These are phyloP conservation scores for Backusella sp. DNA, from an alignment of 192 early-diverging fungal species.

Conservation along the genomic window DNA sequence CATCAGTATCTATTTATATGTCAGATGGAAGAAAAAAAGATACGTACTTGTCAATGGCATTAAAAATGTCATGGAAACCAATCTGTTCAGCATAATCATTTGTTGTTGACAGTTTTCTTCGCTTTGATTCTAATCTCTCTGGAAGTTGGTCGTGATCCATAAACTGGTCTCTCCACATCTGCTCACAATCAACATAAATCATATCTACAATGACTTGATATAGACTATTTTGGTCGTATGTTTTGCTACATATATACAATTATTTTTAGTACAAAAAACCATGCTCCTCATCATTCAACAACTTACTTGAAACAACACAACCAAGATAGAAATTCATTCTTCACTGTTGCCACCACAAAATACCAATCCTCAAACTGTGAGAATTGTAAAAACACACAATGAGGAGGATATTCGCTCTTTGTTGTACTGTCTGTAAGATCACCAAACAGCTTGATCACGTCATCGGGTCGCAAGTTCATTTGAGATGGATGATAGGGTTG, in stretches of 20 bases:
- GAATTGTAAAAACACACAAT: constrained; percentile 38
- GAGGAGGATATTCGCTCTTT: constrained; percentile 24
- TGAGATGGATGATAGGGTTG: constrained; percentile 31
- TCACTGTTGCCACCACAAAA: constrained; percentile 30
- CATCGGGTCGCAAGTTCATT: constrained; percentile 32
- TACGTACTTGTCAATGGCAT: constrained; percentile 25
- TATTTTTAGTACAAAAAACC: neutral
- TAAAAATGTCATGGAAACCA: neutral
- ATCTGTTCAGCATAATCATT: neutral
- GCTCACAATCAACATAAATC: constrained; percentile 23
- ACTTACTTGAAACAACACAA: constrained; percentile 31
- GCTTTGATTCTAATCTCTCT: neutral
- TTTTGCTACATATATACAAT: constrained; percentile 17
- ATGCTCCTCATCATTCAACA: neutral
- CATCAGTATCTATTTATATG: neutral
- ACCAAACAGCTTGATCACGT: constrained; percentile 29
- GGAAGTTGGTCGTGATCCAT: neutral
- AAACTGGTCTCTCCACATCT: constrained; percentile 31
- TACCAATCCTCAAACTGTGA: constrained; percentile 41
- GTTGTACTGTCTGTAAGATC: constrained; percentile 7
- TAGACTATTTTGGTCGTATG: constrained; percentile 17
- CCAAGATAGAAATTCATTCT: constrained; percentile 32
- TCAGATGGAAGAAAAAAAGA: neutral
- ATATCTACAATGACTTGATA: constrained; percentile 25
- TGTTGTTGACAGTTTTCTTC: neutral